Conservation (phyloP, 257 asterid species). For the Capsicum chinense region DNA sequence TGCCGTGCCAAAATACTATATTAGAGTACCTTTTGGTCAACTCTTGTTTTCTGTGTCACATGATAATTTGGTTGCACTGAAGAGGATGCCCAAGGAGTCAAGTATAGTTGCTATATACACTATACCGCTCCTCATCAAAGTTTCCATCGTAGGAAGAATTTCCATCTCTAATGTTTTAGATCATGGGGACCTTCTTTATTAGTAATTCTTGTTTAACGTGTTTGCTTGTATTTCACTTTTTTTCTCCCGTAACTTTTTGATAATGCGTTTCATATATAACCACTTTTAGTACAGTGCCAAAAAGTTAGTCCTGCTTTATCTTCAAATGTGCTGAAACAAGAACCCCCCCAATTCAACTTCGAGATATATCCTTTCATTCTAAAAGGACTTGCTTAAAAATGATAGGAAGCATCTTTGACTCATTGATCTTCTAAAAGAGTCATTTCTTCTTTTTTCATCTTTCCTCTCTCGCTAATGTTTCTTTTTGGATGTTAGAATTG, state of each 20-base stretch:
- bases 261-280: not conserved
- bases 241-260: not conserved
- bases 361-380: not conserved
- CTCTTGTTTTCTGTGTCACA: not conserved
- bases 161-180: not conserved
- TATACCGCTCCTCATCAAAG: not conserved
- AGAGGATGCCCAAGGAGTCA: not conserved
- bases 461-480: slow-evolving; percentile 29
- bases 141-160: not conserved
- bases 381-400: not conserved
- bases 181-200: not conserved
- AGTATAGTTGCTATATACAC: not conserved
- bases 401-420: not conserved
- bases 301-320: not conserved
- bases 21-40: not conserved
- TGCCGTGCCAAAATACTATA: not conserved
- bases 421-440: not conserved
- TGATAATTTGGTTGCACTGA: not conserved
- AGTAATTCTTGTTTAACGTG: not conserved
- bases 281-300: not conserved
- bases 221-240: not conserved
- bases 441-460: slow-evolving; percentile 19
- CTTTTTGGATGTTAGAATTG: slow-evolving; percentile 55
- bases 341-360: not conserved
- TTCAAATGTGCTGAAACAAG: not conserved